These are phyloP conservation scores for Beauveria medogensis DNA, from an alignment of 2,329 filamentous ascomycete genomes.

Conservation along the genomic window DNA sequence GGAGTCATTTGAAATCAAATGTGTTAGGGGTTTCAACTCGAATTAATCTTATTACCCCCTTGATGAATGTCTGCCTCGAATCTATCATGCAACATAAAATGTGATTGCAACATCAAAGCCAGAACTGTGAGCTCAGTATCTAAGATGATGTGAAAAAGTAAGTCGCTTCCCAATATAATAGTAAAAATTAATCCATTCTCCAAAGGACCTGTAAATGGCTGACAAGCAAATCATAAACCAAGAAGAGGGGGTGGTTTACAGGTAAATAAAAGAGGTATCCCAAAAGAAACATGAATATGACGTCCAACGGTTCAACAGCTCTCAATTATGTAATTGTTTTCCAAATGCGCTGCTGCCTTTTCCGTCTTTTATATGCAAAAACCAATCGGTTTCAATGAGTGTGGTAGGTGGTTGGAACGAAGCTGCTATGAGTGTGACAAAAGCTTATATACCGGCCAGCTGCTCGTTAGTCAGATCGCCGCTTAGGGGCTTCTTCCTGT, in stretches of 20 bases:
- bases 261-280: slow-evolving; percentile 6
- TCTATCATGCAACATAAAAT: slow-evolving; percentile 10
- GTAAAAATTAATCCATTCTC: slow-evolving; percentile 7
- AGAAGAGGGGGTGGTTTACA: slow-evolving; percentile 6
- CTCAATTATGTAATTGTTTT: not conserved
- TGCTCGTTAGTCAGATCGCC: slow-evolving; percentile 42
- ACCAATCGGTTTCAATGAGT: not conserved
- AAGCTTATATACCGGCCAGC: slow-evolving; percentile 34
- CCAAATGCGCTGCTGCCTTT: not conserved
- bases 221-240: not conserved
- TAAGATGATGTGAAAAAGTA: slow-evolving; percentile 1
- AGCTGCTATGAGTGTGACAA: not conserved
- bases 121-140: not conserved
- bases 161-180: slow-evolving; percentile 8
- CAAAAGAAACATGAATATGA: slow-evolving; percentile 6
- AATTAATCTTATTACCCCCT: slow-evolving; percentile 2
- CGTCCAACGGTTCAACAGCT: not conserved
- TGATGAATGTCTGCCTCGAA: slow-evolving; percentile 3
- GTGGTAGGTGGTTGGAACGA: not conserved
- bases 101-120: slow-evolving; percentile 3
- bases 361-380: slow-evolving; percentile 5
- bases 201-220: slow-evolving; percentile 6
- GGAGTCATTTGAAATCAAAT: too few species aligned
- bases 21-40: not conserved
- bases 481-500: slow-evolving; percentile 47